Evolutionary conservation across 192 early-diverging fungal genomes (phyloP).

Genomic region (Rhizophagus prolifer): DNA sequence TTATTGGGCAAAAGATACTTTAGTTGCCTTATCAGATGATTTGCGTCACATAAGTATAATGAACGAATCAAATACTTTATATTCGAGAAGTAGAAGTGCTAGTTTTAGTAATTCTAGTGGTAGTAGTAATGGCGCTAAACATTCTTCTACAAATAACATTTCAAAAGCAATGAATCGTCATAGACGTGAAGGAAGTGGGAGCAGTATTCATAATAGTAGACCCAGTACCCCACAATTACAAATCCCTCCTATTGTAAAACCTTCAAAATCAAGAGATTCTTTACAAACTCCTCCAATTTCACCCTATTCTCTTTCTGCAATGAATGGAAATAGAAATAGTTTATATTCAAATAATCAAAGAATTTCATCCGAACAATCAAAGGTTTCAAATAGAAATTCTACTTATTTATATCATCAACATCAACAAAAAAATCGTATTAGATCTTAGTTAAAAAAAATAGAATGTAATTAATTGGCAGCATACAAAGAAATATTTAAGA

Average conservation of each 20-base stretch:
- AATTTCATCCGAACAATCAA: not conserved
- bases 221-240: not conserved
- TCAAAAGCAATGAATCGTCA: not conserved
- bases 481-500: too few relatives aligned
- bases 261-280: too few relatives aligned
- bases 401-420: not conserved
- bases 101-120: not conserved
- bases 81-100: not conserved
- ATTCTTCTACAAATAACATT: not conserved
- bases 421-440: not conserved
- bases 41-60: not conserved
- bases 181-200: not conserved
- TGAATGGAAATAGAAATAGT: not conserved
- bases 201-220: not conserved
- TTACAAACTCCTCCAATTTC: too few relatives aligned
- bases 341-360: not conserved
- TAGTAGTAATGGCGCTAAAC: not conserved
- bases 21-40: slow-evolving; percentile 3
- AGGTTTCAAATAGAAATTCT: not conserved
- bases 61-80: not conserved
- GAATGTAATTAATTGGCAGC: not conserved
- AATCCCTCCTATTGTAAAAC: too few relatives aligned
- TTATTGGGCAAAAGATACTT: slow-evolving; percentile 11
- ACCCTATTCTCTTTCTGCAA: too few relatives aligned
- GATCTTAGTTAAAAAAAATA: not conserved